Evolutionary conservation across 805 yeast genomes (phyloP).

Genomic region (Kluyveromyces dobzhanskii): DNA sequence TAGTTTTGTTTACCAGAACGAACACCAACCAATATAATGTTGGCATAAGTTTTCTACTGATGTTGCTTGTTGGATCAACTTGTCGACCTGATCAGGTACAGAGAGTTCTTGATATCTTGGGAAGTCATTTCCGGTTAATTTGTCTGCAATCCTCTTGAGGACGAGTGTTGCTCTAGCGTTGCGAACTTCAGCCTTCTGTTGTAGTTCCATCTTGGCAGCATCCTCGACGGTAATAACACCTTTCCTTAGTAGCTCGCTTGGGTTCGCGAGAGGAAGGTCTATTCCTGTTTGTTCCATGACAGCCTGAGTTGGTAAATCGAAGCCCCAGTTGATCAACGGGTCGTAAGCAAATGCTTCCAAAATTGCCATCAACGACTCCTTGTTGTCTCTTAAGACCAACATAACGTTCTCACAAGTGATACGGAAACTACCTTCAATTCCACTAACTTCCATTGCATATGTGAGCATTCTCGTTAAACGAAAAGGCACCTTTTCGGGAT

Average conservation of each 20-base stretch:
- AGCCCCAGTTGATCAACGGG: conserved; percentile 98
- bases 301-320: conserved; percentile 79
- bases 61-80: conserved; percentile 90
- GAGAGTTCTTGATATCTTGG: conserved; percentile 59
- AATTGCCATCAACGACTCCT: conserved; percentile 95
- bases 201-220: conserved; percentile 58
- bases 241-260: conserved; percentile 58
- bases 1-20: conserved; percentile 97
- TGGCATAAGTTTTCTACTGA: conserved; percentile 93
- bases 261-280: conserved; percentile 56
- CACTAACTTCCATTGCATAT: conserved; percentile 98
- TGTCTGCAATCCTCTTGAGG: conserved; percentile 81
- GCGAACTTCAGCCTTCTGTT: conserved; percentile 63
- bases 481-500: conserved; percentile 97
- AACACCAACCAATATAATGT: conserved; percentile 98
- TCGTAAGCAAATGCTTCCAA: conserved; percentile 97
- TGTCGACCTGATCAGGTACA: conserved; percentile 87
- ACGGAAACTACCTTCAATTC: conserved; percentile 94
- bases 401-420: conserved; percentile 96
- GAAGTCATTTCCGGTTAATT: conserved; percentile 90
- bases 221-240: conserved; percentile 75
- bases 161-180: conserved; percentile 89
- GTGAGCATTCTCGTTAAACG: conserved; percentile 94
- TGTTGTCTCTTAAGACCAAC: conserved; percentile 87
- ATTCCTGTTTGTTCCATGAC: conserved; percentile 68